Evolutionary conservation across 2,329 filamentous ascomycete genomes (phyloP).

Genomic region (Talaromyces sp.): DNA sequence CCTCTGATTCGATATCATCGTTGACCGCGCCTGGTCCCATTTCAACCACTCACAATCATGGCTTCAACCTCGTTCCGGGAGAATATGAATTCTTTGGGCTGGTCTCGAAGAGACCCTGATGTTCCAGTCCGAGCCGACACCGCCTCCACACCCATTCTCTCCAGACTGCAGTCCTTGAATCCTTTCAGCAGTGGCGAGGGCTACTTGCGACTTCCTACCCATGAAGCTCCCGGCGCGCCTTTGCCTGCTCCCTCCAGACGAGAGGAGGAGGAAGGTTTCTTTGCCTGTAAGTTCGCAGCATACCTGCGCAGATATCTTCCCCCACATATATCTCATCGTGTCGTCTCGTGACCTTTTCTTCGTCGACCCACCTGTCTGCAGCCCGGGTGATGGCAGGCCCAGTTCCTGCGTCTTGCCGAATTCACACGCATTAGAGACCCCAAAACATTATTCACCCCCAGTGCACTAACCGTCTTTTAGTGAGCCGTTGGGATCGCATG

Average conservation of each 20-base stretch:
- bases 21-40: not conserved
- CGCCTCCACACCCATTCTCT: conserved; percentile 64
- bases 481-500: conserved; percentile 94
- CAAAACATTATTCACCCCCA: not conserved
- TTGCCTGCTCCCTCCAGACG: conserved; percentile 76
- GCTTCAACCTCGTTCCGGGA: conserved; percentile 85
- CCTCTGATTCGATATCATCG: not conserved
- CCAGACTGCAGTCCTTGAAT: conserved; percentile 77
- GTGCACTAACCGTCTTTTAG: conserved; percentile 44
- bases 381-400: conserved; percentile 26
- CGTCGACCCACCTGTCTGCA: conserved; percentile 12
- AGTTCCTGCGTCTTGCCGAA: conserved; percentile 35
- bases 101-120: conserved; percentile 79
- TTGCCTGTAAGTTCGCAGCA: conserved; percentile 70
- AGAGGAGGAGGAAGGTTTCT: conserved; percentile 93
- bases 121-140: conserved; percentile 64
- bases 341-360: conserved; percentile 17
- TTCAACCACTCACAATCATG: conserved; percentile 48
- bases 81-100: conserved; percentile 90
- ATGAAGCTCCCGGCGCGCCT: conserved; percentile 75
- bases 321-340: not conserved
- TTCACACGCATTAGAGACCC: conserved; percentile 19
- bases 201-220: conserved; percentile 85
- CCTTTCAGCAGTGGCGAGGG: conserved; percentile 74
- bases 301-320: not conserved